Base-by-base conservation (phyloP, 345 rosid genomes). In the Tarenaya hassleriana region DNA sequence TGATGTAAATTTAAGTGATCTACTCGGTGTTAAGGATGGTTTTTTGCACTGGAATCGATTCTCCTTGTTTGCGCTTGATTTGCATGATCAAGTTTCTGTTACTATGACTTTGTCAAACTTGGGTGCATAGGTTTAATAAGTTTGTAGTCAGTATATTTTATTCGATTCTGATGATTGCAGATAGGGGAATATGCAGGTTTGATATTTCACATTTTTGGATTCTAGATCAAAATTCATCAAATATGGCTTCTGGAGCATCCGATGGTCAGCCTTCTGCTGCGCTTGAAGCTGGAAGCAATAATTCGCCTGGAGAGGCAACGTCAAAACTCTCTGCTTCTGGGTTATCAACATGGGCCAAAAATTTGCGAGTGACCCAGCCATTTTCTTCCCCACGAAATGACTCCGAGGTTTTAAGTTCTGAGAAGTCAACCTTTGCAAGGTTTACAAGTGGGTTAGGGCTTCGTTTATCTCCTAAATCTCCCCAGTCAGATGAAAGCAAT, bases 321-420 rank as follows among this genome's bases (percentile, higher is more conserved):
- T 65, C 91, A 8, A 88, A 78, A 67, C 73, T 78, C 27, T 71
- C 91, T 53, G 74, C 80, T 32, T 31, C 78, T 56, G 84, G 82
- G 48, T 57, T 77, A 53, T 60, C 90, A 38, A 68, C 86, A 5
- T 83, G 88, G 91, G 88, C 88, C 16, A 86, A 72, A 65, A 86
- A 21, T 63, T 69, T 86, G 69, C 83, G 83, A 67, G 79, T 83
- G 66, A 86, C 91, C 5, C 88, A 80, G 75, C 78, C 91, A 18
- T 62, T 67, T 61, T 14, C 80, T 63, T 49, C 77, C 34, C 5
- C 82, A 27, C 70, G 45, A 47, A 82, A 60, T 16, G 75, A 58
- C 29, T 66, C 86, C 24, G 75, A 76, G 4, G 61, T 65, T 10
- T 86, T 69, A 21, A 78, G 58, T 52, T 15, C 76, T 29, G 84